phyloP scores from a whole-genome alignment of 1,284 basidiomycete genomes.

The Coniophora puteana region DNA sequence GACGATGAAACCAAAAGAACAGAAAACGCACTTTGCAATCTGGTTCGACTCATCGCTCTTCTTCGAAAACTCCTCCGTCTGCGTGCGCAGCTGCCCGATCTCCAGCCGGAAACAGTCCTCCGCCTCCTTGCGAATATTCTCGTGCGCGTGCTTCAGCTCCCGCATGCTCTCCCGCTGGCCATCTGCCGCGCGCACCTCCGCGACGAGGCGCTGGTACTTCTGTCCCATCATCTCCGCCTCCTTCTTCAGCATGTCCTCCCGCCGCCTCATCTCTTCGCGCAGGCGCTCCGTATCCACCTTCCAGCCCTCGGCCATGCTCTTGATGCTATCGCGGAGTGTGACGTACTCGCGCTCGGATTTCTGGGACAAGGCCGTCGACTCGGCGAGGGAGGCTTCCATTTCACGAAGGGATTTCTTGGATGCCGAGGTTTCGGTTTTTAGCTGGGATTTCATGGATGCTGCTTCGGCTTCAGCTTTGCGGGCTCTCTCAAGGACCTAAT shows the following conservation, averaged over 20 bases:
- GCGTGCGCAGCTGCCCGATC: conserved; percentile 40
- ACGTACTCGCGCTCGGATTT: conserved; percentile 78
- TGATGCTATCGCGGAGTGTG: conserved; percentile 70
- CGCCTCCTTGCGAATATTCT: conserved; percentile 43
- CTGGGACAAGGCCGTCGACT: conserved; percentile 72
- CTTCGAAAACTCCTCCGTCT: conserved; percentile 49
- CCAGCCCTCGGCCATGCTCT: conserved; percentile 64
- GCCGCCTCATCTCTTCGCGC: conserved; percentile 63
- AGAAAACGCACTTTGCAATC: conserved; percentile 54
- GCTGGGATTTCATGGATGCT: conserved; percentile 55
- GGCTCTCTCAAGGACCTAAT: conserved; percentile 72
- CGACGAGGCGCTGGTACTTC: conserved; percentile 59
- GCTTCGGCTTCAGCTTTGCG: conserved; percentile 79
- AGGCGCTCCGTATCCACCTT: conserved; percentile 63
- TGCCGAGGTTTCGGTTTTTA: conserved; percentile 67
- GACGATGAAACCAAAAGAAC: background rate
- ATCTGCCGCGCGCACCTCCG: conserved; percentile 53
- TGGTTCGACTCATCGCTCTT: conserved; percentile 53
- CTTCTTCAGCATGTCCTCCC: conserved; percentile 60
- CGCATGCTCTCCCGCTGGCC: conserved; percentile 33
- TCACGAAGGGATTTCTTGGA: conserved; percentile 74
- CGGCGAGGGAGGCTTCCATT: conserved; percentile 67
- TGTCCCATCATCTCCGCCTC: conserved; percentile 62
- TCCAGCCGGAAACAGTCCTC: conserved; percentile 47
- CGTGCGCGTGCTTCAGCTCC: conserved; percentile 37